These are phyloP conservation scores for Colletotrichum sp. DNA, from an alignment of 2,329 filamentous ascomycete genomes.

Conservation along the genomic window DNA sequence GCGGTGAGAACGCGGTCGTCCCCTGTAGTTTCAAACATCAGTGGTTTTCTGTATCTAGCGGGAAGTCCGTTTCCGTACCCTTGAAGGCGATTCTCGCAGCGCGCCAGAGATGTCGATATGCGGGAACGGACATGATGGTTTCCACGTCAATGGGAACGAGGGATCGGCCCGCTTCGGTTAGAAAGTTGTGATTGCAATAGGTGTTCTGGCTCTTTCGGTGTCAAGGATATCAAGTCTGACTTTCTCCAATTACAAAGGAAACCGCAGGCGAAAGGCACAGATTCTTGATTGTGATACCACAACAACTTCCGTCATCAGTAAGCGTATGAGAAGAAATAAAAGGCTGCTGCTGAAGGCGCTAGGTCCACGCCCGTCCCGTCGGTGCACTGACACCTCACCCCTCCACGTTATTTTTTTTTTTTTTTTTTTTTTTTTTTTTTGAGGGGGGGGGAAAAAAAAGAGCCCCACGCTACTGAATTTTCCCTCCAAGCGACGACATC, in stretches of 20 bases:
- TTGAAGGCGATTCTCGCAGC: conserved; percentile 83
- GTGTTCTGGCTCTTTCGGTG: background rate
- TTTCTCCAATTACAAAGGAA: background rate
- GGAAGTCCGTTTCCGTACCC: conserved; percentile 53
- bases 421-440: background rate
- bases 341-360: background rate
- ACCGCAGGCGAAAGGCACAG: background rate
- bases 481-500: background rate
- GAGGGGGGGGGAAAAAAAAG: background rate
- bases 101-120: conserved; percentile 83
- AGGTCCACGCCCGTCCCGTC: background rate
- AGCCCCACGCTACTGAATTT: conserved; percentile 4
- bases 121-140: conserved; percentile 67
- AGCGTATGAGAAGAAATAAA: background rate
- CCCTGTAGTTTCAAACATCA: conserved; percentile 52
- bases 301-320: background rate
- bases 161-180: background rate
- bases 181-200: background rate
- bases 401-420: background rate
- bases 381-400: background rate
- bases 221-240: background rate
- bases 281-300: background rate
- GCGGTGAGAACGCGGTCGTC: conserved; percentile 73
- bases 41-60: background rate
- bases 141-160: background rate